Percentiles rank a stretch among this genome's conserved stretches.
Conservation (phyloP, 345 rosid genomes). For the Aquilaria malaccensis region DNA sequence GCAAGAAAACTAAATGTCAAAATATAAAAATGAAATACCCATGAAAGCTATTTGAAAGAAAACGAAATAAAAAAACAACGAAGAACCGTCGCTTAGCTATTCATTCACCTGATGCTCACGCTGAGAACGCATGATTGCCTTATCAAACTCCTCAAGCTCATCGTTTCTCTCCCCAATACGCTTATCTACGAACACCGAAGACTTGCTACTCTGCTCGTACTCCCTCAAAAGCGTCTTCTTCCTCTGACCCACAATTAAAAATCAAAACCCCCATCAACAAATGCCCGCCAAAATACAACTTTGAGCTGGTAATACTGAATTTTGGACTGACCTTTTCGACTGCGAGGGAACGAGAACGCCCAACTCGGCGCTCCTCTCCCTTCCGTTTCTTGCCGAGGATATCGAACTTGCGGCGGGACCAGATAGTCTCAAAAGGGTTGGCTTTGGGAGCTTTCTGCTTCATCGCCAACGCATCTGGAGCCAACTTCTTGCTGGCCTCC, state of each 20-base stretch:
- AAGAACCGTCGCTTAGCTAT: no score
- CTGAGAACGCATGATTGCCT: constrained; percentile 74
- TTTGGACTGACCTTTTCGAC: constrained; percentile 44
- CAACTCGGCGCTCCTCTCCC: constrained; percentile 75
- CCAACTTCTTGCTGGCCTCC: constrained; percentile 31
- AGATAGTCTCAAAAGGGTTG: constrained; percentile 77
- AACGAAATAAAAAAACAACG: neutral
- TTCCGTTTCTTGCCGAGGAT: constrained; percentile 82
- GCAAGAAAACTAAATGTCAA: neutral
- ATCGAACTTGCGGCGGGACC: constrained; percentile 86
- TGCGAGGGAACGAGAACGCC: constrained; percentile 57
- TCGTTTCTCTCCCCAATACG: constrained; percentile 78
- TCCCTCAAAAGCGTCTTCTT: constrained; percentile 76
- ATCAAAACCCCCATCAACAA: neutral
- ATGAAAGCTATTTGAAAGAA: neutral
- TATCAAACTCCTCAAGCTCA: constrained; percentile 71
- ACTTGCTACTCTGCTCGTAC: constrained; percentile 66
- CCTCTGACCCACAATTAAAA: constrained; percentile 37
- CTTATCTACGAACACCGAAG: constrained; percentile 68
- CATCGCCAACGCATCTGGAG: constrained; percentile 58
- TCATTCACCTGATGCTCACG: constrained; percentile 65
- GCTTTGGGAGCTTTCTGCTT: constrained; percentile 38
- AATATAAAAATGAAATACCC: neutral
- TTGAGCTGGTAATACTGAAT: neutral
- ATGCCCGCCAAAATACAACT: neutral